phyloP scores from a whole-genome alignment of 768 basidiomycete species.

The Boletus patriciae region DNA sequence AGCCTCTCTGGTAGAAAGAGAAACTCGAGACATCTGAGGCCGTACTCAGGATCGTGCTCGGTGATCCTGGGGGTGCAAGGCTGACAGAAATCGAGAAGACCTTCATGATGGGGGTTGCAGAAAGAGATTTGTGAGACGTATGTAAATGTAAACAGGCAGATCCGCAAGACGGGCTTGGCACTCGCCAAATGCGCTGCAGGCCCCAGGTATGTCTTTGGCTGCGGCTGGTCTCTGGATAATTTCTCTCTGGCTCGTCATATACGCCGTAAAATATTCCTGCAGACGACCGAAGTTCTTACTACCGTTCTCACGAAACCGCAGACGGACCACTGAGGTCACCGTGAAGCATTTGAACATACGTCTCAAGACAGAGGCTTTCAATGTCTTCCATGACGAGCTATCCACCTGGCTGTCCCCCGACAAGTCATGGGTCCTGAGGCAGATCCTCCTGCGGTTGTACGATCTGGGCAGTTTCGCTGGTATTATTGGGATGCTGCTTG shows the following conservation, averaged over 20 bases:
- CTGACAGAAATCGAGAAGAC: slow-evolving; percentile 78
- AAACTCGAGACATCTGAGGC: slow-evolving; percentile 86
- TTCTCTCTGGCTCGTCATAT: slow-evolving; percentile 26
- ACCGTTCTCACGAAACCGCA: slow-evolving; percentile 23
- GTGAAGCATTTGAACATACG: slow-evolving; percentile 32
- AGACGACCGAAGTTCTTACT: slow-evolving; percentile 20
- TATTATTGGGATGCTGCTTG: slow-evolving; percentile 48
- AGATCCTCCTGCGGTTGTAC: slow-evolving; percentile 43
- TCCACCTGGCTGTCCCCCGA: slow-evolving; percentile 35
- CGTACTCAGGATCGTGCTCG: slow-evolving; percentile 61
- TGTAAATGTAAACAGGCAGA: not conserved
- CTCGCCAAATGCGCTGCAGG: slow-evolving; percentile 1
- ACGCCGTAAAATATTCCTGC: slow-evolving; percentile 25
- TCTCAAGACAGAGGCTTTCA: slow-evolving; percentile 52
- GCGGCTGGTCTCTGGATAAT: slow-evolving; percentile 21
- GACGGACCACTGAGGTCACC: slow-evolving; percentile 18
- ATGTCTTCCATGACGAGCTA: slow-evolving; percentile 48
- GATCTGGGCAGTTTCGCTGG: slow-evolving; percentile 48
- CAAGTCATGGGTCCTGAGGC: slow-evolving; percentile 26
- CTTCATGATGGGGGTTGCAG: slow-evolving; percentile 60
- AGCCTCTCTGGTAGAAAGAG: slow-evolving; percentile 89
- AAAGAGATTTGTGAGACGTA: slow-evolving; percentile 10
- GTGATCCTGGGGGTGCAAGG: slow-evolving; percentile 61
- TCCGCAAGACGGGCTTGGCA: not conserved
- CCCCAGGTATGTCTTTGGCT: slow-evolving; percentile 23